A percentile compares a stretch with the other conserved stretches of the same genome.
These are phyloP conservation scores for Schizothecium vesticola DNA, from an alignment of 495 filamentous ascomycete species.

Conservation along the genomic window DNA sequence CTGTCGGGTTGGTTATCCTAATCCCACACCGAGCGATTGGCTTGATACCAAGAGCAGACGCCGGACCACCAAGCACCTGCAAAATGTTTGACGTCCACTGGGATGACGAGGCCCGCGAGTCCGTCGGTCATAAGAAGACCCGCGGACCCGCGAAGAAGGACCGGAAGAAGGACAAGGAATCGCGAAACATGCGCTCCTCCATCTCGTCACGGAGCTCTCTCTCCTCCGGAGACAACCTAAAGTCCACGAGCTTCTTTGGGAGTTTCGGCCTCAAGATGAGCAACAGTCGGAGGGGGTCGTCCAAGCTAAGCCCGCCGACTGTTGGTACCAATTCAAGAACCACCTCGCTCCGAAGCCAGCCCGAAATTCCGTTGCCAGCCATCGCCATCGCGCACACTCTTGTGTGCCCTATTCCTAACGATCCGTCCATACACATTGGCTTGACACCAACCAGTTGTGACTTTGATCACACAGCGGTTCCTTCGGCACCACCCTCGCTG, in stretches of 20 bases:
- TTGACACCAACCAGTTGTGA: background rate
- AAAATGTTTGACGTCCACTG: conserved; percentile 51
- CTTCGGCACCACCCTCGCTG: background rate
- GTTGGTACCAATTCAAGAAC: conserved; percentile 1
- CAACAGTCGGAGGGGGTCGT: conserved; percentile 18
- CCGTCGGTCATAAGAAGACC: conserved; percentile 38
- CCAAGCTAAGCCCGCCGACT: background rate
- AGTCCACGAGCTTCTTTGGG: conserved; percentile 29
- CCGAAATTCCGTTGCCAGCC: background rate
- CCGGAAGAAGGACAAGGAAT: conserved; percentile 26
- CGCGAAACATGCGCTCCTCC: conserved; percentile 24
- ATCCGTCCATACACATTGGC: background rate
- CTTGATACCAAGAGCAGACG: background rate
- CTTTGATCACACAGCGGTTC: background rate
- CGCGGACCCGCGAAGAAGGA: conserved; percentile 36
- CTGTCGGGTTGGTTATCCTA: background rate
- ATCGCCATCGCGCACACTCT: background rate
- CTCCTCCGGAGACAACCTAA: conserved; percentile 23
- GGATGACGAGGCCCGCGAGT: conserved; percentile 42
- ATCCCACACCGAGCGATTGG: background rate
- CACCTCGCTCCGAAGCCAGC: conserved; percentile 2
- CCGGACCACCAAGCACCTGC: background rate
- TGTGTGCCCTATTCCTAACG: background rate
- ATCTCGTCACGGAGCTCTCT: conserved; percentile 34
- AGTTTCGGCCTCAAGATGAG: conserved; percentile 23